Conservation (phyloP, 768 basidiomycete genomes). For the Kwoniella heveanensis region DNA sequence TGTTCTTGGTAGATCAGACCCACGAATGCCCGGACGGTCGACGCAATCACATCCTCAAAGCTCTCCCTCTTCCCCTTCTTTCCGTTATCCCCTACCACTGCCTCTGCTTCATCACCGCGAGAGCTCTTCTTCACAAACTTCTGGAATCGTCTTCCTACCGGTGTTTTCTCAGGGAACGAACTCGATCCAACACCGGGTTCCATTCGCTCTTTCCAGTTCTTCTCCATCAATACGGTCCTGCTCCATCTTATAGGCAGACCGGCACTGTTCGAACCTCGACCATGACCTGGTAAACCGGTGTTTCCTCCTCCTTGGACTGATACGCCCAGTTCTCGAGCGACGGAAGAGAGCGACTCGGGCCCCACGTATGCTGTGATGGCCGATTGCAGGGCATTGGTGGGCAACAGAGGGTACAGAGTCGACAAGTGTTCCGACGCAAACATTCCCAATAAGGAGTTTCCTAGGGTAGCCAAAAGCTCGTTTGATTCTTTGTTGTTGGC, state of each 20-base stretch:
- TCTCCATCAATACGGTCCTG: slow-evolving; percentile 7
- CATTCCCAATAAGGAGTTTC: slow-evolving; percentile 85
- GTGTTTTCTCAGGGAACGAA: slow-evolving; percentile 22
- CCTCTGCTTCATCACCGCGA: slow-evolving; percentile 56
- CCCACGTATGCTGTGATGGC: slow-evolving; percentile 92
- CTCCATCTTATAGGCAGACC: slow-evolving; percentile 28
- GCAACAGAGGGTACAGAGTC: slow-evolving; percentile 81
- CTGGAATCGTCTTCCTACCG: slow-evolving; percentile 34
- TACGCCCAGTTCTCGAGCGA: slow-evolving; percentile 69
- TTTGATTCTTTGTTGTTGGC: slow-evolving; percentile 61
- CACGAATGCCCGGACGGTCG: slow-evolving; percentile 80
- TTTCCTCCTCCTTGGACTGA: slow-evolving; percentile 36
- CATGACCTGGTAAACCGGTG: slow-evolving; percentile 22
- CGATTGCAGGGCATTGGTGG: slow-evolving; percentile 85
- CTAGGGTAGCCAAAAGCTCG: slow-evolving; percentile 71
- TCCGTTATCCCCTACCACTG: neutral
- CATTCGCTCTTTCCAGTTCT: slow-evolving; percentile 29
- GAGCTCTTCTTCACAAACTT: slow-evolving; percentile 21
- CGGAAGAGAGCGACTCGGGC: slow-evolving; percentile 74
- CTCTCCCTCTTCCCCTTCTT: slow-evolving; percentile 25
- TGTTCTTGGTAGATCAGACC: slow-evolving; percentile 85
- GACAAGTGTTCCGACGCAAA: slow-evolving; percentile 84
- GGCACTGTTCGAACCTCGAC: slow-evolving; percentile 23
- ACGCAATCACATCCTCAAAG: slow-evolving; percentile 84
- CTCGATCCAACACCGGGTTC: slow-evolving; percentile 61